Evolutionary conservation across 306 rosid genomes (phyloP), one percentile per base, ranked within the genome.

Genomic region (Cucurbita argyrosperma): DNA sequence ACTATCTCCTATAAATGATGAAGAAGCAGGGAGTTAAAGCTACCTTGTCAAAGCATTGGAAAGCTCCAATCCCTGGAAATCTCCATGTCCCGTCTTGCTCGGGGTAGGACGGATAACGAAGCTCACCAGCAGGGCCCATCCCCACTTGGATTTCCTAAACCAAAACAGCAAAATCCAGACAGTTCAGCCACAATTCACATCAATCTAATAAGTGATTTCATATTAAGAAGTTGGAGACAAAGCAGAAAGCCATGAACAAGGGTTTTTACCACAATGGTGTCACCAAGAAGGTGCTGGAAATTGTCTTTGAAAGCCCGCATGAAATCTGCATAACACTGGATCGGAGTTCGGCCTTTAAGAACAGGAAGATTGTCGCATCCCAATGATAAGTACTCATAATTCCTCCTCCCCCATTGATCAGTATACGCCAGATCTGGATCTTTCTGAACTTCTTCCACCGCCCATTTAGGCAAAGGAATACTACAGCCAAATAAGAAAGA

Each of bases 101-200:
- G 4, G 99, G 99, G 81, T 95, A 95, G 5, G 99, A 91, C 49
- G 99, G 99, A 52, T 95, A 95, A 35, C 99, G 96, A 21, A 95
- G 85, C 80, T 95, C 99, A 53, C 99, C 99, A 0, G 97, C 97
- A n/a, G 99, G 99, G 62, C 99, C 99, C 99, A 95, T 95, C 13
- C 99, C 99, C 65, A 88, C 97, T 91, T 95, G 99, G 51, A 95
- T 91, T 91, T 95, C 99, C 99, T 95, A 84, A 58, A 40, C 53
- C 68, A 30, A 37, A 63, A 62, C 11, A 76, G 30, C 40, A 47
- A 9, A 47, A 47, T 47, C 51, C 51, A 47, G 51, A 47, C 13
- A 47, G 3, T 11, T 47, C 51, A 47, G 51, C 51, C 12, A 47
- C 3, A 10, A 47, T 47, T 47, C 51, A 47, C 51, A 47, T 47